Evolutionary conservation across 805 yeast species (phyloP), one percentile per base, ranked within the genome.

Genomic region (Saturnispora silvae): DNA sequence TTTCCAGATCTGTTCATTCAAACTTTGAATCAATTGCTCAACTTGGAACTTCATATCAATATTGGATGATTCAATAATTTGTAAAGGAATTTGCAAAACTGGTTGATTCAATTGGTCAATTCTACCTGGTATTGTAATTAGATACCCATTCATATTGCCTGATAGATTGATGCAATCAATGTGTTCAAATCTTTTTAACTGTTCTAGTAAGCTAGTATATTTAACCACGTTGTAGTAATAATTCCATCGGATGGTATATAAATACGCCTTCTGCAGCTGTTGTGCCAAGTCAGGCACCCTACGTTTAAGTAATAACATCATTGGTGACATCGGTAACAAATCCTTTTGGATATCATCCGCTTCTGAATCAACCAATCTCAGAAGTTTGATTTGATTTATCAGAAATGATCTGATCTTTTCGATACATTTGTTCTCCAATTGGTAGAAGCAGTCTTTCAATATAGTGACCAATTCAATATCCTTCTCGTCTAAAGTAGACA

Each of bases 161-260:
- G 53, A 37, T 17, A 50, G 34, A n/a, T 44, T 49, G 17, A 38
- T 34, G 16, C 29, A 26, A 11, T 30, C 17, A n/a, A 41, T 33
- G 35, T 67, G 65, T 14, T 7, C 10, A 8, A 10, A 22, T 8
- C 77, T 45, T 30, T 68, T 72, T 41, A 85, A 56, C 45, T 74
- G 75, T 42, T 81, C 81, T 35, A 87, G 57, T 1, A 94, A 75
- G 43, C 77, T 72, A 27, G 78, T 57, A 58, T 86, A 87, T 44
- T 86, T 73, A 14, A 78, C 75, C 51, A 87, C 89, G 47, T 81
- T 72, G 40, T 80, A 70, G 40, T 70, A 66, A 55, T 92, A 92
- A 60, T 89, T 92, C 98, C 98, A 92, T 49, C 72, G 66, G 83
- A 92, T 87, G 3, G 97, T 89, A 50, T 76, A 77, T 15, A 77